Evolutionary conservation across 192 early-diverging fungal species (phyloP), one percentile per base, ranked within the genome.

Genomic region (Linderina pennispora): DNA sequence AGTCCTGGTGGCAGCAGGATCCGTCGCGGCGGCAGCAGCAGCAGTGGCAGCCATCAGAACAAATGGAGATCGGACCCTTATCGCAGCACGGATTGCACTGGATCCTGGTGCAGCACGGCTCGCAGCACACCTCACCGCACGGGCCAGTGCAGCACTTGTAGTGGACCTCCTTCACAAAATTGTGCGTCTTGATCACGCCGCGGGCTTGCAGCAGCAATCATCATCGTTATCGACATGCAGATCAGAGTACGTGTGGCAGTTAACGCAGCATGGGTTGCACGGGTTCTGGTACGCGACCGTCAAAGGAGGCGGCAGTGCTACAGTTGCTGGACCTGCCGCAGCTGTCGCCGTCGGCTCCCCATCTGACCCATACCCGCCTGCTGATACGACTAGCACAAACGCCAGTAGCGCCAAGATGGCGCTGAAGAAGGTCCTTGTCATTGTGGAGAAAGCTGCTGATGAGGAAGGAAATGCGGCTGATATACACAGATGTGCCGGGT

Each of bases 91-190:
- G 66, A 35, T 70, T 62, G 66, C 66, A 62, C 23, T 45, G 40
- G n/a, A 70, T 70, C 58, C 58, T 70, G 42, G 66, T 70, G 55
- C 66, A 70, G 51, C 59, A 70, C 22, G 66, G 66, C 66, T 70
- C 66, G 45, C 66, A 70, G 31, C 19, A 20, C 15, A 70, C 66
- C 19, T 70, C 66, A 51, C 66, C 66, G 38, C 59, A 70, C 10
- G 66, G 66, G 1, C 59, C 59, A 2, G 66, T 70, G 66, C 66
- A 70, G 66, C 66, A 70, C 59, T 62, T 70, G 59, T 70, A 70
- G 48, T 70, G 58, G 46, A 70, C 45, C 24, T 70, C 59, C 51
- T 70, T 70, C 48, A 70, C 51, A 58, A 70, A 70, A 34, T 62
- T 49, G 34, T 62, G 66, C 6, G 66, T 70, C 59, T 70, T 70